Conservation (phyloP, 305 asterid species). For the Ilex paraguariensis region DNA sequence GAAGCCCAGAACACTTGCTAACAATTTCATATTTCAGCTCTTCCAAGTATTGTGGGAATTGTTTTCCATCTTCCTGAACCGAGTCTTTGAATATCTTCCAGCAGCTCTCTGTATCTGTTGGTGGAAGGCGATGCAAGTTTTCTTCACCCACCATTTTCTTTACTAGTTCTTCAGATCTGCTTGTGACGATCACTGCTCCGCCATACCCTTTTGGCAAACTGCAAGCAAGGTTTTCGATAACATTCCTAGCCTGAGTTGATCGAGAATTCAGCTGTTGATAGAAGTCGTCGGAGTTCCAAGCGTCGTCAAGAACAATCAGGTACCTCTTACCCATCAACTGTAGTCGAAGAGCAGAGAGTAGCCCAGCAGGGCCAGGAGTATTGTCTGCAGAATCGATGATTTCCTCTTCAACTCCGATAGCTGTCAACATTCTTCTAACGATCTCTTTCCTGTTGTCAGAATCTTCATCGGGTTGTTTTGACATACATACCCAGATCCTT, state of each 20-base stretch:
- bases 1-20: constrained; percentile 30
- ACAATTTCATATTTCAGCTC: constrained; percentile 9
- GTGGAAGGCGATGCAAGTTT: constrained; percentile 20
- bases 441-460: constrained; percentile 13
- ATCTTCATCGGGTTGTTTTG: constrained; percentile 21
- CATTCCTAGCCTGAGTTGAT: constrained; percentile 9
- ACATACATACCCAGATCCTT: constrained; percentile 42
- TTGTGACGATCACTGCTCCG: constrained; percentile 33
- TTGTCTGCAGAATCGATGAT: constrained; percentile 9
- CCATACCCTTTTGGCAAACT: constrained; percentile 35
- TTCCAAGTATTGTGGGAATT: neutral
- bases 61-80: constrained; percentile 7
- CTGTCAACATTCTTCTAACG: constrained; percentile 26
- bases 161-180: constrained; percentile 21
- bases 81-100: constrained; percentile 37
- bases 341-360: constrained; percentile 25
- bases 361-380: constrained; percentile 10
- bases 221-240: constrained; percentile 10
- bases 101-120: constrained; percentile 22
- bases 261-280: constrained; percentile 13
- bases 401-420: constrained; percentile 37
- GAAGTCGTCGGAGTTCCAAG: constrained; percentile 7
- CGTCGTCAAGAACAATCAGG: constrained; percentile 44
- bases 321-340: constrained; percentile 31
- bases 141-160: constrained; percentile 20